These are phyloP conservation scores for Rutstroemia sp. DNA, from an alignment of 2,329 filamentous ascomycete species.

Conservation along the genomic window DNA sequence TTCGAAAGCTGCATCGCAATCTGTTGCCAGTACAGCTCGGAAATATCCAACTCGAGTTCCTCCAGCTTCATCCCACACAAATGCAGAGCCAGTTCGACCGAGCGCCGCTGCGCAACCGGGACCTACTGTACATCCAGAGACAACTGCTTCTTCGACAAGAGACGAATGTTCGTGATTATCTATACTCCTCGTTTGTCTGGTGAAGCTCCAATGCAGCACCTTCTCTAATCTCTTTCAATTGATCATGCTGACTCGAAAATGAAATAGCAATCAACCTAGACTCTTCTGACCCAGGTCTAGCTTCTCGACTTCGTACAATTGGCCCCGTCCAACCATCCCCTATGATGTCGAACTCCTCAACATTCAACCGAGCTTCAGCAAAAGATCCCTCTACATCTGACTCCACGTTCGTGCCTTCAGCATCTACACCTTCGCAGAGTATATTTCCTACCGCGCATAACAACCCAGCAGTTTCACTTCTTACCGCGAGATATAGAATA, in stretches of 20 bases:
- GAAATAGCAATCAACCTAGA: conserved; percentile 11
- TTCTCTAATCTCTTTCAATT: neutral
- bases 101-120: conserved; percentile 6
- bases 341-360: conserved; percentile 24
- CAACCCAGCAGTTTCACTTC: conserved; percentile 22
- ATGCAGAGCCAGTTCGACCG: conserved; percentile 3
- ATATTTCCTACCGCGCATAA: conserved; percentile 17
- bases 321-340: conserved; percentile 26
- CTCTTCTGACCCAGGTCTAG: conserved; percentile 15
- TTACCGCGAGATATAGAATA: conserved; percentile 45
- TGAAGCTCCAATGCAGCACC: neutral
- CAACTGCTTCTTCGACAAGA: neutral
- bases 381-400: conserved; percentile 4
- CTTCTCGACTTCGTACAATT: conserved; percentile 21
- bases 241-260: neutral
- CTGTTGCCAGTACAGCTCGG: conserved; percentile 16
- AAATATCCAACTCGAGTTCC: conserved; percentile 27
- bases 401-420: conserved; percentile 16
- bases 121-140: conserved; percentile 12
- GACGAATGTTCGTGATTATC: conserved; percentile 8
- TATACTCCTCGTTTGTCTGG: neutral
- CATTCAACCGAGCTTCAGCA: conserved; percentile 14
- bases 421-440: conserved; percentile 18
- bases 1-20: conserved; percentile 13
- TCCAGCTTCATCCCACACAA: conserved; percentile 10